phyloP scores from a whole-genome alignment of 805 yeast genomes.

The Suhomyces prunicola region DNA sequence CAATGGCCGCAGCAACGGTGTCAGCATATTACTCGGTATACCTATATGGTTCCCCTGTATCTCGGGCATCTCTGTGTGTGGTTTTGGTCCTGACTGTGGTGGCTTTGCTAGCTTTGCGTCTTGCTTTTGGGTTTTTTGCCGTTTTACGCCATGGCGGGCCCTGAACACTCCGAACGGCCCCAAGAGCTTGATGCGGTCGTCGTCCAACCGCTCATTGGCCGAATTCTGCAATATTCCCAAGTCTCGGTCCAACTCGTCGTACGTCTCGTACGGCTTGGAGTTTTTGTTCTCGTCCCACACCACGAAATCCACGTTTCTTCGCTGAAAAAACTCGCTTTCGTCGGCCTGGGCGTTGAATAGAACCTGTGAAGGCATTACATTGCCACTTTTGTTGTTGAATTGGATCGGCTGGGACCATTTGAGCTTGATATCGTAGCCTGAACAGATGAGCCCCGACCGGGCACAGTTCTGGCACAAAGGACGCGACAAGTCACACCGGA shows the following conservation, averaged over 20 bases:
- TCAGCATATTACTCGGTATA: not conserved
- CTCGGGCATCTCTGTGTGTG: not conserved
- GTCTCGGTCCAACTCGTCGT: constrained; percentile 80
- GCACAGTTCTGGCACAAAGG: constrained; percentile 74
- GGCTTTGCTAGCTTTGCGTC: not conserved
- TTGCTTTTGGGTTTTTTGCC: not conserved
- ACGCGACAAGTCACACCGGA: constrained; percentile 70
- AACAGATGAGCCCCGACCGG: constrained; percentile 65
- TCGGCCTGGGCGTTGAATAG: constrained; percentile 22
- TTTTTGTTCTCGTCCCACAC: constrained; percentile 56
- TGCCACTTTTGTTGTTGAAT: constrained; percentile 26
- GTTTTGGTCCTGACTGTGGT: too few relatives aligned
- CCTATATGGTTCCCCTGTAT: not conserved
- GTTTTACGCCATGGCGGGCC: not conserved
- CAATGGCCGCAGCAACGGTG: not conserved
- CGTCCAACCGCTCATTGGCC: constrained; percentile 28
- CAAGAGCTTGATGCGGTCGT: constrained; percentile 47
- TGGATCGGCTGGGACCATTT: constrained; percentile 65
- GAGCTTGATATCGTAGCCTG: constrained; percentile 78
- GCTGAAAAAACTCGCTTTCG: constrained; percentile 52
- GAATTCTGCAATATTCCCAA: constrained; percentile 53
- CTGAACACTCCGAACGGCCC: constrained; percentile 85
- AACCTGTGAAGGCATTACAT: constrained; percentile 28
- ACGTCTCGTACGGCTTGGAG: constrained; percentile 53
- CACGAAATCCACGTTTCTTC: constrained; percentile 74